Evolutionary conservation across 2,329 filamentous ascomycete genomes (phyloP).

Genomic region (Microascus cirrosus): DNA sequence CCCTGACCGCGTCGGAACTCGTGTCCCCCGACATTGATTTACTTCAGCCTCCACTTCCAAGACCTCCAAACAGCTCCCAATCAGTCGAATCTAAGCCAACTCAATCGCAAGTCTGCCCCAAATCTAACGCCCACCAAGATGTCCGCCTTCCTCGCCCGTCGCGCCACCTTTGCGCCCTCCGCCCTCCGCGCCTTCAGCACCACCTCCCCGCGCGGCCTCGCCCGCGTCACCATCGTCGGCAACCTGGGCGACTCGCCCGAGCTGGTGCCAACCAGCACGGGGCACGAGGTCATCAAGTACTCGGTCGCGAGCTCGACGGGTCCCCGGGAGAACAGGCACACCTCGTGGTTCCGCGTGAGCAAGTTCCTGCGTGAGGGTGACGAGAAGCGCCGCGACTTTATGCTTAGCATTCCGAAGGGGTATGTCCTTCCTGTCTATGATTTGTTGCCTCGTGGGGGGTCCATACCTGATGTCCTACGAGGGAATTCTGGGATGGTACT

Average conservation of each 20-base stretch:
- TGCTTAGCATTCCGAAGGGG: conserved; percentile 74
- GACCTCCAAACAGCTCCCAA: conserved; percentile 3
- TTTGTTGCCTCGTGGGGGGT: no score
- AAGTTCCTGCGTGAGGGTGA: conserved; percentile 63
- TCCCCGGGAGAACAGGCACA: conserved; percentile 56
- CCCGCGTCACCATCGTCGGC: conserved; percentile 79
- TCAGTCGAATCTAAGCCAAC: no score
- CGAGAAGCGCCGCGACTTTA: conserved; percentile 57
- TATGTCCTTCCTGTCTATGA: conserved; percentile 22
- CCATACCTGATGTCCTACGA: neutral
- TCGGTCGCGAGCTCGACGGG: conserved; percentile 61
- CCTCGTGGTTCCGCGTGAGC: conserved; percentile 76
- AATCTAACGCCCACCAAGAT: neutral
- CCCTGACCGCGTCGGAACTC: neutral
- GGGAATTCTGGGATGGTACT: neutral
- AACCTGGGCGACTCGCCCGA: conserved; percentile 75
- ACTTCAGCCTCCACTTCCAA: neutral
- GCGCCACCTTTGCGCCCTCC: conserved; percentile 36
- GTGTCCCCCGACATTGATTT: neutral
- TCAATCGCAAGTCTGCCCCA: neutral
- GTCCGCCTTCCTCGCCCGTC: conserved; percentile 41
- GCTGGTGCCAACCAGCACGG: conserved; percentile 55
- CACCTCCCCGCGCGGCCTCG: conserved; percentile 51
- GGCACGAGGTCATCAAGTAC: conserved; percentile 68
- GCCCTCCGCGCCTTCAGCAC: conserved; percentile 65